phyloP scores from a whole-genome alignment of 2,329 filamentous ascomycete genomes.

The Trichoderma hamatum region DNA sequence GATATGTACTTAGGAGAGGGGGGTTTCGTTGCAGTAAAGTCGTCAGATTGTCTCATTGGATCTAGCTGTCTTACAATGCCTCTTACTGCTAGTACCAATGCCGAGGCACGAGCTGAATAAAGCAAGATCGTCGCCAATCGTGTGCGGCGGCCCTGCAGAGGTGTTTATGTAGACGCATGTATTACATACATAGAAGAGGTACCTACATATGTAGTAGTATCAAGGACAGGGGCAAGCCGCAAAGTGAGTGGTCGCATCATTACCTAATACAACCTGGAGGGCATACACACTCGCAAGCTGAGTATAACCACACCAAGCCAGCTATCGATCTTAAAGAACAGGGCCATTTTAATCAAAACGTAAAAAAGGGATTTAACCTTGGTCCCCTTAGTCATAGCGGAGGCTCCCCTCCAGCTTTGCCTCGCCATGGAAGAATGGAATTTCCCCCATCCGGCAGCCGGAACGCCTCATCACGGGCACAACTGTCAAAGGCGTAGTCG shows the following conservation, averaged over 20 bases:
- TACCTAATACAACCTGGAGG: neutral
- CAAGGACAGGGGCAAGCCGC: neutral
- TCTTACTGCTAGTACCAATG: neutral
- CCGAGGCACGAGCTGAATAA: neutral
- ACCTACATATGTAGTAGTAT: neutral
- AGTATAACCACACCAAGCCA: neutral
- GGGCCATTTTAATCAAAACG: neutral
- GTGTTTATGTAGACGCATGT: constrained; percentile 2
- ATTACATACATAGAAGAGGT: constrained; percentile 7
- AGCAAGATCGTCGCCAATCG: neutral
- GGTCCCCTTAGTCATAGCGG: neutral
- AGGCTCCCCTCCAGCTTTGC: no score
- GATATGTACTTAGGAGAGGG: neutral
- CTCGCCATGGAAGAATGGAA: constrained; percentile 12
- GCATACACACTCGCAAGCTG: neutral
- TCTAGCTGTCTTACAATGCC: neutral
- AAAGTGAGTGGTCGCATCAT: neutral
- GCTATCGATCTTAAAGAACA: no score
- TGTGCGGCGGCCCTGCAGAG: neutral
- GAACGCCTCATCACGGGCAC: neutral
- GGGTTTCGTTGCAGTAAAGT: neutral
- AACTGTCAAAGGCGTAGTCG: constrained; percentile 16
- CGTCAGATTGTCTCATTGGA: neutral
- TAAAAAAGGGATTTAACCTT: neutral
- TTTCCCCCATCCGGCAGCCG: constrained; percentile 16